phyloP scores from a whole-genome alignment of 2,329 filamentous ascomycete species.

The Colletotrichum orbiculare region DNA sequence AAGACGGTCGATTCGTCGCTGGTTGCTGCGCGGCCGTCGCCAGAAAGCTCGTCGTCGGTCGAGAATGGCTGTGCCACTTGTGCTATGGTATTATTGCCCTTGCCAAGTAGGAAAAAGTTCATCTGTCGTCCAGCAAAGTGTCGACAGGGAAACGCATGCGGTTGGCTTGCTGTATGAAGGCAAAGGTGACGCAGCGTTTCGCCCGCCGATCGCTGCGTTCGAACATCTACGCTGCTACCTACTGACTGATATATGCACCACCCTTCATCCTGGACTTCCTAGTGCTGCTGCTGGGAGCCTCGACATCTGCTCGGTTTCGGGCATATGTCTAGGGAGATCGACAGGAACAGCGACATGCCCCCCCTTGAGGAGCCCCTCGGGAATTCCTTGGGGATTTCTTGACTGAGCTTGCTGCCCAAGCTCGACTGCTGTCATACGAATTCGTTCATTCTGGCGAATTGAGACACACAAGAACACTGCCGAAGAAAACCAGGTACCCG shows the following conservation, averaged over 20 bases:
- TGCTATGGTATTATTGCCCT: too few species aligned
- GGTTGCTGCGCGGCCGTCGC: conserved; percentile 24
- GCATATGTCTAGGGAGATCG: conserved; percentile 27
- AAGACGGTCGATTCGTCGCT: conserved; percentile 12
- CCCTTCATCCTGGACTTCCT: conserved; percentile 21
- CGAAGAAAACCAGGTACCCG: conserved; percentile 1
- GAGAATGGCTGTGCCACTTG: too few species aligned
- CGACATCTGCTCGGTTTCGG: conserved; percentile 19
- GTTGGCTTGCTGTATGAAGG: conserved; percentile 3
- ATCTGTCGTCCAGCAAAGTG: not conserved
- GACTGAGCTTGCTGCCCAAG: not conserved
- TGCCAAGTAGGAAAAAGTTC: not conserved
- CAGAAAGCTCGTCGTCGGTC: not conserved
- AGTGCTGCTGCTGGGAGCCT: conserved; percentile 2
- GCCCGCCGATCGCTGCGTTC: conserved; percentile 32
- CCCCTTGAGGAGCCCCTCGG: too few species aligned
- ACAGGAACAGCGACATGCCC: conserved; percentile 28
- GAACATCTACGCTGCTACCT: not conserved
- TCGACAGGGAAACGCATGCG: conserved; percentile 14
- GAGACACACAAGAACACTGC: not conserved
- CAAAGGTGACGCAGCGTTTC: conserved; percentile 17
- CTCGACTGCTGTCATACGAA: not conserved
- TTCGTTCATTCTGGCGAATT: not conserved
- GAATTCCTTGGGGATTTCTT: not conserved
- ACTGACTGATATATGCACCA: too few species aligned